Evolutionary conservation across 768 basidiomycete genomes (phyloP).

Genomic region (Boletus rubescentipes): DNA sequence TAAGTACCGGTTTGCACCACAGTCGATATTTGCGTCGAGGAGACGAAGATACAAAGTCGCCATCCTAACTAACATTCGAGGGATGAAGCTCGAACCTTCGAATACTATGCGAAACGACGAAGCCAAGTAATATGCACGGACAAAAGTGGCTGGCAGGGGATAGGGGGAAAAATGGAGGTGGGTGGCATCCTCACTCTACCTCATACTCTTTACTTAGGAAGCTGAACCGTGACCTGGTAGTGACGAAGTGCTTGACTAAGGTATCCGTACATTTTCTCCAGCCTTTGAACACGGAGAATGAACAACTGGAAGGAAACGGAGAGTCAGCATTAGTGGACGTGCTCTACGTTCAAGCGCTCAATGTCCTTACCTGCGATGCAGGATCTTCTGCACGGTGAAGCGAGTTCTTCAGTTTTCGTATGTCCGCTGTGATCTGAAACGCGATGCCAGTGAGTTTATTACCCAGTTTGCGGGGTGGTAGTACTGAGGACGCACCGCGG

Average conservation of each 20-base stretch:
- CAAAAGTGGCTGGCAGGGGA: background rate
- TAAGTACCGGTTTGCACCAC: too few relatives aligned
- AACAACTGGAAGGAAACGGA: slow-evolving; percentile 10
- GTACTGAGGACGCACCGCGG: slow-evolving; percentile 11
- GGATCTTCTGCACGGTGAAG: slow-evolving; percentile 11
- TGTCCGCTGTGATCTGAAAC: slow-evolving; percentile 20
- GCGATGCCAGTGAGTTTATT: background rate
- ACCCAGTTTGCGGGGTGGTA: background rate
- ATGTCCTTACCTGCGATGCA: slow-evolving; percentile 11
- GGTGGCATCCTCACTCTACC: background rate
- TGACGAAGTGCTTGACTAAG: slow-evolving; percentile 23
- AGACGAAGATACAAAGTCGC: too few relatives aligned
- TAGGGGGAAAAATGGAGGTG: too few relatives aligned
- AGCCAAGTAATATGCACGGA: too few relatives aligned
- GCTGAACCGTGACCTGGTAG: slow-evolving; percentile 19
- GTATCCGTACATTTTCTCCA: slow-evolving; percentile 20
- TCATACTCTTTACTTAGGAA: background rate
- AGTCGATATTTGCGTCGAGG: too few relatives aligned
- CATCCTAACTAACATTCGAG: too few relatives aligned
- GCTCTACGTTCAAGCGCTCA: background rate
- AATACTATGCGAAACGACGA: too few relatives aligned
- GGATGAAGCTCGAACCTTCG: too few relatives aligned
- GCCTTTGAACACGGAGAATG: slow-evolving; percentile 8
- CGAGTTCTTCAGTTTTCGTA: slow-evolving; percentile 3
- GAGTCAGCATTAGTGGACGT: background rate